Conservation (phyloP, 108 stramenopile species). For the Schizochytrium sp. region DNA sequence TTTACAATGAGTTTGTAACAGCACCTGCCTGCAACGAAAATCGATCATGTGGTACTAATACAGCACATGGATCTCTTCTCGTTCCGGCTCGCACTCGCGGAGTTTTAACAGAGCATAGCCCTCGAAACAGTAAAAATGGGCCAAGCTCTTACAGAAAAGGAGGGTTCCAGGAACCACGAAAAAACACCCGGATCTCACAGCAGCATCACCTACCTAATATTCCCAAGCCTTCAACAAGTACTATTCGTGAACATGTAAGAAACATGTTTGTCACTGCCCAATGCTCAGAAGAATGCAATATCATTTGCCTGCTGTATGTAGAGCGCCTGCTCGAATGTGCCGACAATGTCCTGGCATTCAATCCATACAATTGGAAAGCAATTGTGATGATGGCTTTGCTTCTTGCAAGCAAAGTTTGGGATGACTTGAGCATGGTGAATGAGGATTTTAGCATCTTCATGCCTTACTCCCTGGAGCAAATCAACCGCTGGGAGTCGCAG, state of each 20-base stretch:
- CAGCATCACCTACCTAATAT: neutral
- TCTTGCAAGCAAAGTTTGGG: constrained; percentile 94
- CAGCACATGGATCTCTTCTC: neutral
- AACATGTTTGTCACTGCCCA: constrained; percentile 74
- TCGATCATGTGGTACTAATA: neutral
- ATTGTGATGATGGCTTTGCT: constrained; percentile 91
- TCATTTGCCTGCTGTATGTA: constrained; percentile 94
- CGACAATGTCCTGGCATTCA: constrained; percentile 4
- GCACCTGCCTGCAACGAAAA: neutral
- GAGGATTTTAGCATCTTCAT: constrained; percentile 86
- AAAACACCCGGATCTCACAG: neutral
- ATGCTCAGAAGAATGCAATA: constrained; percentile 84
- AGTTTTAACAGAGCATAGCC: no score
- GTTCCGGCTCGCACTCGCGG: no score
- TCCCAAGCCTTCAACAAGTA: neutral
- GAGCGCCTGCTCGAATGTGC: constrained; percentile 88
- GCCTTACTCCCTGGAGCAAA: constrained; percentile 83
- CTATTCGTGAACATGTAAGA: neutral
- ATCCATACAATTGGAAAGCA: constrained; percentile 86
- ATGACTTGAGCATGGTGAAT: constrained; percentile 97
- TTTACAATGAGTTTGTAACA: neutral
- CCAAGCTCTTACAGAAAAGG: neutral
- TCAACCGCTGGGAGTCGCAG: constrained; percentile 88
- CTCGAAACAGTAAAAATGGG: neutral
- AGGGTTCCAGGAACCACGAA: neutral